These are phyloP conservation scores for Nannizziopsis barbatae DNA, from an alignment of 2,329 filamentous ascomycete genomes.

Conservation along the genomic window DNA sequence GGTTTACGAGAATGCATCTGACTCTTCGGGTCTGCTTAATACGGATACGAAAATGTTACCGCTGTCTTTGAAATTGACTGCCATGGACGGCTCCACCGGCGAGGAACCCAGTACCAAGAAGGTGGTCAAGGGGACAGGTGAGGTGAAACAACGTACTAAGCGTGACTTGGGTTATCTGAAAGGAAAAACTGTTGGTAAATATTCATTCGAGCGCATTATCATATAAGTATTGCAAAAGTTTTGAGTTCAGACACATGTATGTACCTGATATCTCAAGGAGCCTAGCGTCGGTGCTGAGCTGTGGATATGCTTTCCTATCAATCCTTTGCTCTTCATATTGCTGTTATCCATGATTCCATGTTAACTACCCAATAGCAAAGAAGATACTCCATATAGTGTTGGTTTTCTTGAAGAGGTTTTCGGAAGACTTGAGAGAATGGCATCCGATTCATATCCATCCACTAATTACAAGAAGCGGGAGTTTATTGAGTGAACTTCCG, in stretches of 20 bases:
- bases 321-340: too few relatives aligned
- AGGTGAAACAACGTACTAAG: constrained; percentile 55
- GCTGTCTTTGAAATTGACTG: constrained; percentile 56
- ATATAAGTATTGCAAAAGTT: constrained; percentile 38
- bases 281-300: neutral
- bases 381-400: too few relatives aligned
- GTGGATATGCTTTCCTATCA: too few relatives aligned
- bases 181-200: constrained; percentile 68
- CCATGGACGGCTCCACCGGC: constrained; percentile 32
- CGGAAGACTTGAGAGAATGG: too few relatives aligned
- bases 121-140: constrained; percentile 53
- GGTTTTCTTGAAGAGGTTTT: too few relatives aligned
- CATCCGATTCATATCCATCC: too few relatives aligned
- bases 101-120: constrained; percentile 36
- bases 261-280: neutral
- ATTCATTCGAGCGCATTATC: constrained; percentile 68
- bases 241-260: neutral
- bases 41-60: constrained; percentile 46
- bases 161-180: constrained; percentile 67
- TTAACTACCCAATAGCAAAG: too few relatives aligned
- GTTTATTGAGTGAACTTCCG: too few relatives aligned
- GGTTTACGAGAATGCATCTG: constrained; percentile 13
- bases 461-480: too few relatives aligned
- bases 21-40: neutral
- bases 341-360: too few relatives aligned